Evolutionary conservation across 768 basidiomycete genomes (phyloP).

Genomic region (Trametes gibbosa): DNA sequence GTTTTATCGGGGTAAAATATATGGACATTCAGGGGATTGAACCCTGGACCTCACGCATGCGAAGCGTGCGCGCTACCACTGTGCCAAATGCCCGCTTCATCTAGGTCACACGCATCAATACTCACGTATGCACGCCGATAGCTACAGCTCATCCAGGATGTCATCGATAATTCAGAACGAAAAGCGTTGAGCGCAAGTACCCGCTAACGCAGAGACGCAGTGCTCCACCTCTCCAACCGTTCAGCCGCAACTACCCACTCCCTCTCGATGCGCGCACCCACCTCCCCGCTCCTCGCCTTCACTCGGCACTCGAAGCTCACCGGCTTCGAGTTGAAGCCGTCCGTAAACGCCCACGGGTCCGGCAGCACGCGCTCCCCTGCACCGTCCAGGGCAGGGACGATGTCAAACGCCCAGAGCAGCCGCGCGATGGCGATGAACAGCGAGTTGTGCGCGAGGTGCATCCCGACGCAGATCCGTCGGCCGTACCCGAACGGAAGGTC

Average conservation of each 20-base stretch:
- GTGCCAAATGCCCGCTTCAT: slow-evolving; percentile 30
- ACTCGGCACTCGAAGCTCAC: slow-evolving; percentile 15
- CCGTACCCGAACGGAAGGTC: slow-evolving; percentile 70
- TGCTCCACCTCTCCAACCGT: slow-evolving; percentile 11
- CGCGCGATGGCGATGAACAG: slow-evolving; percentile 24
- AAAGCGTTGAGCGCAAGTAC: too few relatives aligned
- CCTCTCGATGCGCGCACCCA: not conserved
- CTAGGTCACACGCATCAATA: not conserved
- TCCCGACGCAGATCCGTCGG: slow-evolving; percentile 43
- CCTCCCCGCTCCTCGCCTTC: slow-evolving; percentile 2
- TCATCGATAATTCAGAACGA: too few relatives aligned
- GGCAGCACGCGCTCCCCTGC: slow-evolving; percentile 25
- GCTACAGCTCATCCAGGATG: too few relatives aligned
- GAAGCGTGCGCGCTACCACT: slow-evolving; percentile 38
- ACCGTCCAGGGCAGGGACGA: slow-evolving; percentile 13
- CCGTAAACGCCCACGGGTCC: slow-evolving; percentile 17
- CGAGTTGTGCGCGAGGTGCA: slow-evolving; percentile 25
- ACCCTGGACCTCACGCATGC: slow-evolving; percentile 35
- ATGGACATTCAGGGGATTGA: slow-evolving; percentile 33
- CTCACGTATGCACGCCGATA: too few relatives aligned
- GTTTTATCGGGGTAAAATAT: not conserved
- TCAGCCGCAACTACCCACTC: slow-evolving; percentile 12
- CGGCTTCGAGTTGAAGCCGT: slow-evolving; percentile 22
- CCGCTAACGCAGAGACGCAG: too few relatives aligned
- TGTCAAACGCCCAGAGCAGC: slow-evolving; percentile 25